These are phyloP conservation scores for Enterospora canceri DNA, from an alignment of 371 early-diverging fungal species.

Conservation along the genomic window DNA sequence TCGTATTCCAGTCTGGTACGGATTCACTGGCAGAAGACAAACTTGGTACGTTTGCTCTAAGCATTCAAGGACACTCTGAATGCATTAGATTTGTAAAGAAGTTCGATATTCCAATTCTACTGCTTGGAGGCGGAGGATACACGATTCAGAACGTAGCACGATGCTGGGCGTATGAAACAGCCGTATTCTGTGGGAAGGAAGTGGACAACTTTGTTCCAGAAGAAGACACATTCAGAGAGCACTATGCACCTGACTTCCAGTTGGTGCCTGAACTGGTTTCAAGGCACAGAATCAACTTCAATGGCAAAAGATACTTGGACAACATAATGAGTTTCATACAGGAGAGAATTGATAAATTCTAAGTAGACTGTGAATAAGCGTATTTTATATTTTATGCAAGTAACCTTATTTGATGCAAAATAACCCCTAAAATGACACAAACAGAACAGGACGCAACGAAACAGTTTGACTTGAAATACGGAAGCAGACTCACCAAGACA, in stretches of 20 bases:
- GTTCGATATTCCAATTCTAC: constrained; percentile 67
- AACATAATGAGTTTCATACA: constrained; percentile 29
- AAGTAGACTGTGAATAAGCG: not conserved
- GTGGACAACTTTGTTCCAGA: constrained; percentile 51
- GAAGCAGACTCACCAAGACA: constrained; percentile 66
- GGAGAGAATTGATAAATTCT: constrained; percentile 41
- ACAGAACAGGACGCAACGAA: too few relatives aligned
- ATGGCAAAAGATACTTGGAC: constrained; percentile 47
- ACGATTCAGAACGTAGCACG: constrained; percentile 77
- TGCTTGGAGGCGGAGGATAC: constrained; percentile 84
- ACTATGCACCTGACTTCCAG: constrained; percentile 49
- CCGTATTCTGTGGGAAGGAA: constrained; percentile 68
- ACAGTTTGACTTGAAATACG: too few relatives aligned
- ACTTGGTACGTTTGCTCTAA: constrained; percentile 73
- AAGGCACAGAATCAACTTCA: constrained; percentile 31
- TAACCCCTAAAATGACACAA: too few relatives aligned
- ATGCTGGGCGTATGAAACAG: constrained; percentile 91
- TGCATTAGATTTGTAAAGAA: constrained; percentile 70
- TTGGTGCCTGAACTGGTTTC: constrained; percentile 10
- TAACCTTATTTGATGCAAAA: too few relatives aligned
- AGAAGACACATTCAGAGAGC: constrained; percentile 49
- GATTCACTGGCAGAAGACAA: constrained; percentile 78
- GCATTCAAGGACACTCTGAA: constrained; percentile 71
- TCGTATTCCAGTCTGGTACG: constrained; percentile 84
- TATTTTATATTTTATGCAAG: too few relatives aligned